Base-by-base conservation (phyloP, 345 rosid species). In the Erucastrum elatum region DNA sequence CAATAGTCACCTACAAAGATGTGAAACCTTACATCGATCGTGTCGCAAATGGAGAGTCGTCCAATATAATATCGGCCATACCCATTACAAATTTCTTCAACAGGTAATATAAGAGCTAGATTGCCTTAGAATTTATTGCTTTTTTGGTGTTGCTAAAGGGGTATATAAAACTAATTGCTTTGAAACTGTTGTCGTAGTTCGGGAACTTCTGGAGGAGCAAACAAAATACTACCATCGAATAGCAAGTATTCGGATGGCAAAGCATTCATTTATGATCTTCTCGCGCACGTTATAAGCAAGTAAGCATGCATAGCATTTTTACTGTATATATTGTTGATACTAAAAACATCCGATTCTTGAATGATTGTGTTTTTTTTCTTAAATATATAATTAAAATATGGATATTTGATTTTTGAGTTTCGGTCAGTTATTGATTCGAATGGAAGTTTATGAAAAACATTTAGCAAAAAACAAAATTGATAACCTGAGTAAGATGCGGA, bases 1-100 rank as follows among this genome's bases (percentile, higher is more conserved):
- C 91, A 0, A 76, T 88, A 31, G 89, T 88, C 27, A 81, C 71
- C 72, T 91, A 91, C n/a, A 91, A 91, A 60, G 91, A 91, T 81
- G 79, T 88, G 68, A 88, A 74, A 59, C 76, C 86, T 55, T 86
- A 34, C 16, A 84, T 90, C 4, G 87, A 88, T 25, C 81, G 94
- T 80, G 83, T 90, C 6, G 85, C 86, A 35, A 80, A 80, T 30
- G 92, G 94, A 64, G 87, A 84, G 27, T 25, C 68, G 34, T 64
- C 68, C 1, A 21, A 17, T 16, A 64, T 64, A 34, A 15, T 64
- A 64, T 64, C 68, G 46, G 46, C 68, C 68, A 0, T 15, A 16
- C 68, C 68, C 46, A 16, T 64, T 8, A 64, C 68, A 64, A 64
- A 16, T 34, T 33, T 64, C 46, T 64, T 34, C 27, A 11, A 0